Conservation (phyloP, 179 eudicot species). For the Drosera spatulata region DNA sequence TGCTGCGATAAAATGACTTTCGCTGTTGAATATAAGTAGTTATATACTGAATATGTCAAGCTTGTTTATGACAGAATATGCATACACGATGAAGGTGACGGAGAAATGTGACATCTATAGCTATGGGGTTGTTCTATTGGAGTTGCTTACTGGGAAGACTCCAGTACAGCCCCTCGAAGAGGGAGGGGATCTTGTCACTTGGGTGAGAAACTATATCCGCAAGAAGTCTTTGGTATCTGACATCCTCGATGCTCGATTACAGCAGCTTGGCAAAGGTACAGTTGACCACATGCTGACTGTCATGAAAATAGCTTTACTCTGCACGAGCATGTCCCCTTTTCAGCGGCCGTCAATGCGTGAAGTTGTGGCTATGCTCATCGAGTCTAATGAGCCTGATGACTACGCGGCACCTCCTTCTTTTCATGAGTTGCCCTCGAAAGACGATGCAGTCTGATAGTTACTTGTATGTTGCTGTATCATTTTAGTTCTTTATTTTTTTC, state of each 20-base stretch:
- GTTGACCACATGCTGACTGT: constrained; percentile 11
- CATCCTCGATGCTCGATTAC: constrained; percentile 57
- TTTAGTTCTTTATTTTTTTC: constrained; percentile 1
- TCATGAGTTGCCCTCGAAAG: constrained; percentile 35
- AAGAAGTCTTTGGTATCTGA: constrained; percentile 45
- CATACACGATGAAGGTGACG: constrained; percentile 8
- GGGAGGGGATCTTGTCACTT: constrained; percentile 82
- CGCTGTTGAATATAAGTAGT: too few relatives aligned
- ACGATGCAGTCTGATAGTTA: constrained; percentile 14
- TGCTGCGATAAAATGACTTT: too few relatives aligned
- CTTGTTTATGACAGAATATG: too few relatives aligned
- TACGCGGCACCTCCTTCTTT: constrained; percentile 25
- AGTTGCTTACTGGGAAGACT: constrained; percentile 72
- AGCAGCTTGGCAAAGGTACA: constrained; percentile 22
- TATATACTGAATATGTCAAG: too few relatives aligned
- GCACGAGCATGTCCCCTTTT: constrained; percentile 69
- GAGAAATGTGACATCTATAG: constrained; percentile 92
- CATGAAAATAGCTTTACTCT: constrained; percentile 63
- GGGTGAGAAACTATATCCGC: constrained; percentile 53
- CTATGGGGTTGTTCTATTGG: constrained; percentile 88
- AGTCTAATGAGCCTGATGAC: constrained; percentile 47
- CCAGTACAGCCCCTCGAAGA: constrained; percentile 87
- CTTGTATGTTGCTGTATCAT: neutral
- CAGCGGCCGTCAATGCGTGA: constrained; percentile 95
- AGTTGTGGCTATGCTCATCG: constrained; percentile 80